These are phyloP conservation scores for Globisporangium cederbergense DNA, from an alignment of 352 stramenopile species.

Conservation along the genomic window DNA sequence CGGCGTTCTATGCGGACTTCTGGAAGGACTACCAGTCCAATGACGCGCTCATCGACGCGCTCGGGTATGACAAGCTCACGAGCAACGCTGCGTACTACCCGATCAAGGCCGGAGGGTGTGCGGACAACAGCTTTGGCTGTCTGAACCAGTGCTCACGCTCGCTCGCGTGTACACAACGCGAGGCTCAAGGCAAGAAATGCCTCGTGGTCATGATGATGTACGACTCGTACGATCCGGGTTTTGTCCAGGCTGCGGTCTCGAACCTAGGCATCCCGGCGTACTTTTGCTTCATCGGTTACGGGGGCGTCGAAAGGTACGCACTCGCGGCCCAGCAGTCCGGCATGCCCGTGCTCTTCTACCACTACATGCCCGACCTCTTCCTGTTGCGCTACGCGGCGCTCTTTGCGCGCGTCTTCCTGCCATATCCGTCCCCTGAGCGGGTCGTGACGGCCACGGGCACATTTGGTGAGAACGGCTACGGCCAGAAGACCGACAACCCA, in stretches of 20 bases:
- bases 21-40: conserved; percentile 48
- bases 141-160: conserved; percentile 40
- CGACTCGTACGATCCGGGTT: conserved; percentile 38
- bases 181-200: conserved; percentile 29
- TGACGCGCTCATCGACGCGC: conserved; percentile 30
- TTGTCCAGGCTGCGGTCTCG: conserved; percentile 37
- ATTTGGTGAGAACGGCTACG: conserved; percentile 52
- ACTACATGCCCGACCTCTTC: conserved; percentile 53
- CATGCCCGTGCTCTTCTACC: conserved; percentile 43
- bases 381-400: conserved; percentile 27
- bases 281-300: conserved; percentile 61
- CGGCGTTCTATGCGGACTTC: conserved; percentile 35
- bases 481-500: conserved; percentile 34
- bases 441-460: conserved; percentile 28
- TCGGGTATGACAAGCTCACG: conserved; percentile 24
- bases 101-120: conserved; percentile 22
- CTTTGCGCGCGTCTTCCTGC: conserved; percentile 48
- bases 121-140: conserved; percentile 39
- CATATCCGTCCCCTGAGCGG: conserved; percentile 24
- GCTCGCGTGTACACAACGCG: conserved; percentile 36
- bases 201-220: conserved; percentile 50
- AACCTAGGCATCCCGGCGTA: conserved; percentile 56
- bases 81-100: conserved; percentile 34
- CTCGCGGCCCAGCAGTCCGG: conserved; percentile 23
- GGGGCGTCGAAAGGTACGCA: conserved; percentile 30